Percentiles rank a stretch among this genome's conserved stretches.
These are phyloP conservation scores for Meira miltonrushii DNA, from an alignment of 1,284 basidiomycete genomes.

Conservation along the genomic window DNA sequence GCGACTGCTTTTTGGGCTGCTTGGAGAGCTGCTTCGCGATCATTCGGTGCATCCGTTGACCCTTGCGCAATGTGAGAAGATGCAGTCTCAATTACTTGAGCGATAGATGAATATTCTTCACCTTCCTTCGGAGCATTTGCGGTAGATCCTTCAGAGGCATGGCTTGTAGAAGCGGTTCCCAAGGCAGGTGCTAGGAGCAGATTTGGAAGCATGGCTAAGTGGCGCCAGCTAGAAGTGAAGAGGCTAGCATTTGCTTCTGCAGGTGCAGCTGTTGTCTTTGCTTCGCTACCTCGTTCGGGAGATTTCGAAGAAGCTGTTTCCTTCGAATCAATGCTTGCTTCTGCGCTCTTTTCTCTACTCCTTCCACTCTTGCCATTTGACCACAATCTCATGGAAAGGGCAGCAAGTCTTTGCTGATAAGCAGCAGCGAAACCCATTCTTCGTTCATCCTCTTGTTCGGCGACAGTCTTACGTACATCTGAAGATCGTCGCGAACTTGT, in stretches of 20 bases:
- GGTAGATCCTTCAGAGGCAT: constrained; percentile 62
- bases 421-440: constrained; percentile 13
- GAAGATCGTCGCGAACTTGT: neutral
- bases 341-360: neutral
- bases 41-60: too few relatives aligned
- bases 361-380: neutral
- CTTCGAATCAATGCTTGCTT: neutral
- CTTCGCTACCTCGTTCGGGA: neutral
- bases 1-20: constrained; percentile 2
- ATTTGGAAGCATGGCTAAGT: constrained; percentile 7
- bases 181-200: constrained; percentile 4
- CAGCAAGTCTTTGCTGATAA: constrained; percentile 13
- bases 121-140: constrained; percentile 56
- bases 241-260: neutral
- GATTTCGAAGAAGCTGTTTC: neutral
- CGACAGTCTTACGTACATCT: neutral
- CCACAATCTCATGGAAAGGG: constrained; percentile 7
- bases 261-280: neutral
- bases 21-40: neutral
- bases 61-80: too few relatives aligned
- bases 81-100: too few relatives aligned
- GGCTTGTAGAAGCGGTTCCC: neutral
- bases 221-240: constrained; percentile 8
- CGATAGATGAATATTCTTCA: too few relatives aligned
- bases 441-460: constrained; percentile 8